These are phyloP conservation scores for Pseudogymnoascus destructans DNA, from an alignment of 2,329 filamentous ascomycete species.

Conservation along the genomic window DNA sequence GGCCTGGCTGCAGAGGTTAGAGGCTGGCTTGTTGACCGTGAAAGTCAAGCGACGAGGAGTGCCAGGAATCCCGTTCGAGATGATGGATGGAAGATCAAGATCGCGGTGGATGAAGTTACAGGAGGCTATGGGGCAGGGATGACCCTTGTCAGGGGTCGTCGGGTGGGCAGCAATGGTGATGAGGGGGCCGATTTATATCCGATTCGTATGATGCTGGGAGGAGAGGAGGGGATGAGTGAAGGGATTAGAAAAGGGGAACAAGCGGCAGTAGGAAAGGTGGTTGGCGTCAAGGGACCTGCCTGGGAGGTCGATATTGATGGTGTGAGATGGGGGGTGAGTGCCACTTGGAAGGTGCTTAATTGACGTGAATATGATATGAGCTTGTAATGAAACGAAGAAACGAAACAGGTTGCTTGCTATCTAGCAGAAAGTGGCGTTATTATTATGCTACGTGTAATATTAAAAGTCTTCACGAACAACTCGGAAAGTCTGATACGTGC, in stretches of 20 bases:
- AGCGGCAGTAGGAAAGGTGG: conserved; percentile 18
- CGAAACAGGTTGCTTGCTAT: background rate
- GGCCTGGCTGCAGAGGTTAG: conserved; percentile 37
- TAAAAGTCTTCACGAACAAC: background rate
- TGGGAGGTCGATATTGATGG: conserved; percentile 25
- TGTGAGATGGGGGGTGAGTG: conserved; percentile 26
- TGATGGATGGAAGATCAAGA: conserved; percentile 21
- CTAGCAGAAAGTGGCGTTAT: background rate
- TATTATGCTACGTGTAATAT: background rate
- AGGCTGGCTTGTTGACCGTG: conserved; percentile 36
- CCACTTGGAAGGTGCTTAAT: conserved; percentile 25
- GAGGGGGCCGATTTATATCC: conserved; percentile 3
- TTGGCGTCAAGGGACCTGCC: conserved; percentile 25
- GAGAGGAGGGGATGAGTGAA: conserved; percentile 18
- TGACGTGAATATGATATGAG: background rate
- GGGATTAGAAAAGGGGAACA: conserved; percentile 20
- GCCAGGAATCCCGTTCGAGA: conserved; percentile 16
- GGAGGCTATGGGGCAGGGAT: conserved; percentile 19
- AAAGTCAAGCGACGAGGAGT: conserved; percentile 12
- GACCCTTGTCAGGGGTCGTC: conserved; percentile 21
- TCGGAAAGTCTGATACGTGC: background rate
- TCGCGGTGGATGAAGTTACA: conserved; percentile 23
- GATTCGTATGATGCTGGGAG: conserved; percentile 23
- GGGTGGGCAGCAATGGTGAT: conserved; percentile 16
- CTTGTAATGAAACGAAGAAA: background rate